phyloP scores from a whole-genome alignment of 495 filamentous ascomycete genomes.

The Xylaria telfairii region DNA sequence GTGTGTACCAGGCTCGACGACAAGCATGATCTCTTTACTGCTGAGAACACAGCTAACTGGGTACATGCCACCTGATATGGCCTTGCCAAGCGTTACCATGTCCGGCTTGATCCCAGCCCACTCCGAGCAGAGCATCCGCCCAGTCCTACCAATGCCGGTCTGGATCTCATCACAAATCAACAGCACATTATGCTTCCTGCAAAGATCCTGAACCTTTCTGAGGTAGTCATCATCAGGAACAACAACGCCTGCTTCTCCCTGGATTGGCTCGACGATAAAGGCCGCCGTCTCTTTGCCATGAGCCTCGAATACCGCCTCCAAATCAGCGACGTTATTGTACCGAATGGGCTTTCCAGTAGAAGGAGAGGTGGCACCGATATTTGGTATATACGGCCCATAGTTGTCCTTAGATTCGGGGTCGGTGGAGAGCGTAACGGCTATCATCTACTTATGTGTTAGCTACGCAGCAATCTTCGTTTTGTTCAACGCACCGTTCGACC shows the following conservation, averaged over 20 bases:
- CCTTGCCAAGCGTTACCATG: conserved; percentile 92
- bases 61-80: conserved; percentile 98
- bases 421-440: conserved; percentile 90
- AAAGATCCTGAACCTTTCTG: conserved; percentile 77
- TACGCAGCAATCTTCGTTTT: neutral
- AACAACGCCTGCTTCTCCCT: conserved; percentile 96
- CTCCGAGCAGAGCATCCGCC: conserved; percentile 89
- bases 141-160: conserved; percentile 93
- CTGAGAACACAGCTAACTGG: conserved; percentile 94
- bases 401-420: conserved; percentile 96
- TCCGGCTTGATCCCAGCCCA: conserved; percentile 97
- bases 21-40: conserved; percentile 91
- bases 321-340: conserved; percentile 83
- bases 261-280: conserved; percentile 96
- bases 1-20: conserved; percentile 95
- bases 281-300: conserved; percentile 88
- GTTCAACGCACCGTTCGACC: conserved; percentile 79
- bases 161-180: conserved; percentile 99
- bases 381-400: conserved; percentile 94
- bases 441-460: conserved; percentile 68
- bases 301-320: conserved; percentile 77
- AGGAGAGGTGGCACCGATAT: conserved; percentile 79
- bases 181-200: conserved; percentile 91
- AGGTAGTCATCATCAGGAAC: conserved; percentile 94
- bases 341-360: conserved; percentile 77